Evolutionary conservation across 352 stramenopile genomes (phyloP).

Genomic region (Halophytophthora batemanensis): DNA sequence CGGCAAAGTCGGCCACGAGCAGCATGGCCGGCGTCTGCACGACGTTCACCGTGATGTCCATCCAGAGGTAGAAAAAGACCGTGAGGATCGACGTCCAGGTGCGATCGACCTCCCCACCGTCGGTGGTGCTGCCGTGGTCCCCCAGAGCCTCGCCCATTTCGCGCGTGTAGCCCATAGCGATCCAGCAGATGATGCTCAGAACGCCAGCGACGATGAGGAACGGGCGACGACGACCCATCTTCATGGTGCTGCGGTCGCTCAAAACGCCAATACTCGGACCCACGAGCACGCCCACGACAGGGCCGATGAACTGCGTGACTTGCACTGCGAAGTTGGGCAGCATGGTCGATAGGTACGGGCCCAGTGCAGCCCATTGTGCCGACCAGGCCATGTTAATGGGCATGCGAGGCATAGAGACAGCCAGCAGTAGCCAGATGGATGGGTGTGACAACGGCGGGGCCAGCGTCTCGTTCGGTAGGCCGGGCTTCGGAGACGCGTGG

Average conservation of each 20-base stretch:
- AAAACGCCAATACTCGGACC: constrained; percentile 49
- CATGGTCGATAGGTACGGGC: constrained; percentile 50
- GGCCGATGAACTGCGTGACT: constrained; percentile 51
- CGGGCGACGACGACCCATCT: constrained; percentile 36
- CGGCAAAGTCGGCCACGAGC: constrained; percentile 55
- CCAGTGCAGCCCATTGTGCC: constrained; percentile 53
- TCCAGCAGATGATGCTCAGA: constrained; percentile 48
- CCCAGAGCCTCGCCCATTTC: constrained; percentile 51
- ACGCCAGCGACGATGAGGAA: constrained; percentile 40
- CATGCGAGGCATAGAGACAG: constrained; percentile 52
- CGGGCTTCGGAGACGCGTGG: constrained; percentile 22
- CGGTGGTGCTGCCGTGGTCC: constrained; percentile 30
- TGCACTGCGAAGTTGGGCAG: constrained; percentile 43
- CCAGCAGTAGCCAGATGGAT: constrained; percentile 44
- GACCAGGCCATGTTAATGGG: constrained; percentile 64
- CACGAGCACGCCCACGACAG: constrained; percentile 47
- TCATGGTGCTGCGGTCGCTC: constrained; percentile 42
- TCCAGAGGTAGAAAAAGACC: constrained; percentile 63
- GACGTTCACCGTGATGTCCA: constrained; percentile 64
- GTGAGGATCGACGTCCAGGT: constrained; percentile 48
- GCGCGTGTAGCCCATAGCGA: constrained; percentile 58
- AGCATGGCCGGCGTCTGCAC: constrained; percentile 51
- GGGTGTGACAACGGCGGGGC: constrained; percentile 16
- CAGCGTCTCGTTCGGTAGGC: constrained; percentile 8
- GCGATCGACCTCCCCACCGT: constrained; percentile 23